Evolutionary conservation across 306 rosid genomes (phyloP).

Genomic region (Biancaea sappan): DNA sequence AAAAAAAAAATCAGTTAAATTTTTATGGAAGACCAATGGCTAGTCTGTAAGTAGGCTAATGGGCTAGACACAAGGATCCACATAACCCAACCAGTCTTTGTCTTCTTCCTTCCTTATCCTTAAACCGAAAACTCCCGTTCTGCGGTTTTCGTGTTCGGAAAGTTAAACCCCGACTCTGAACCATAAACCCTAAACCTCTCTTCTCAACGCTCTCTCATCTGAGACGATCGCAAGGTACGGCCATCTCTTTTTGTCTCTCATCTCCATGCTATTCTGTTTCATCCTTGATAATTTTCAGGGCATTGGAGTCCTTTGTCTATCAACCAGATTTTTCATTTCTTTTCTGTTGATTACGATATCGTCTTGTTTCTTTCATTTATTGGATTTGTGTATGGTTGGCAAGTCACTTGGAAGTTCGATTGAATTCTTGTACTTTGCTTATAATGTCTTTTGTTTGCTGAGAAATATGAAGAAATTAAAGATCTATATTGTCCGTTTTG

Average conservation of each 20-base stretch:
- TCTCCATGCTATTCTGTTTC: background rate
- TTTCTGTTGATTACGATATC: background rate
- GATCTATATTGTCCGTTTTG: background rate
- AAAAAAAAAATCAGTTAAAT: too few species aligned
- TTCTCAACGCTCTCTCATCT: background rate
- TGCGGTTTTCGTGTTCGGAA: constrained; percentile 28
- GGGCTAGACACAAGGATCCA: background rate
- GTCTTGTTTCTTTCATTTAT: background rate
- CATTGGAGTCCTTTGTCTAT: background rate
- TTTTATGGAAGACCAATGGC: too few species aligned
- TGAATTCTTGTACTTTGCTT: background rate
- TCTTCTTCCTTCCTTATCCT: background rate
- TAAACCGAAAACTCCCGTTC: background rate
- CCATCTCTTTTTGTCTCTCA: background rate
- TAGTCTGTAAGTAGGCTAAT: too few species aligned
- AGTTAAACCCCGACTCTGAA: constrained; percentile 42
- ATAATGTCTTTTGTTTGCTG: background rate
- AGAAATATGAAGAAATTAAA: background rate
- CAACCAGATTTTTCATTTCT: background rate
- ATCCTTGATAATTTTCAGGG: background rate
- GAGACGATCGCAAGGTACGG: constrained; percentile 27
- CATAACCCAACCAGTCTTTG: too few species aligned
- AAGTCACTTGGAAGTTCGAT: background rate
- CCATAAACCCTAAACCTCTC: constrained; percentile 33
- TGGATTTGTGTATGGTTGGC: background rate